Percentiles rank a stretch among this genome's conserved stretches.
phyloP scores from a whole-genome alignment of 805 yeast genomes.

The Candida namnaoensis region DNA sequence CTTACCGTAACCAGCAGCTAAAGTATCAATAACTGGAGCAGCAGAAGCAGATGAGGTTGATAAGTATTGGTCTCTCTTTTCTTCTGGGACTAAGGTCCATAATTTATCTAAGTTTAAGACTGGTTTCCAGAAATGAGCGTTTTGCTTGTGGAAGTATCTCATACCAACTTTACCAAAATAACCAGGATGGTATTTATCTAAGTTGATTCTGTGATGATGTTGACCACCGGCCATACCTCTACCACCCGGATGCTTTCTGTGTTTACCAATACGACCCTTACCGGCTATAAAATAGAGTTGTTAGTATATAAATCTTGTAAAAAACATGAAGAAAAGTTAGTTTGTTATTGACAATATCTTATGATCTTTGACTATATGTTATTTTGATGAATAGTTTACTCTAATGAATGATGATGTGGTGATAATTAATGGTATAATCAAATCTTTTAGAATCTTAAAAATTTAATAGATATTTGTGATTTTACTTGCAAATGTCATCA shows the following conservation, averaged over 20 bases:
- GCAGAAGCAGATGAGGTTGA: constrained; percentile 75
- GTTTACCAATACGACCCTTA: constrained; percentile 99
- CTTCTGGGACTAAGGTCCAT: constrained; percentile 94
- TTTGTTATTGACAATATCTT: no score
- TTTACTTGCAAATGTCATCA: no score
- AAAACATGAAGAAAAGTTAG: no score
- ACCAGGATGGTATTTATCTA: constrained; percentile 99
- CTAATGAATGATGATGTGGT: no score
- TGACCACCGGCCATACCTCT: constrained; percentile 99
- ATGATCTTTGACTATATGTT: no score
- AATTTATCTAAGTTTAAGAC: constrained; percentile 96
- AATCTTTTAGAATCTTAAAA: no score
- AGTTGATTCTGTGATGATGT: constrained; percentile 99
- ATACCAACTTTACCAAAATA: constrained; percentile 99
- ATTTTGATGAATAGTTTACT: no score
- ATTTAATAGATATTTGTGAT: no score
- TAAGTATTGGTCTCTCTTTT: constrained; percentile 90
- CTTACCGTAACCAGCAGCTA: constrained; percentile 99
- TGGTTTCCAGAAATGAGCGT: constrained; percentile 95
- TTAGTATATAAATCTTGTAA: constrained; percentile 12
- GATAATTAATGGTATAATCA: no score
- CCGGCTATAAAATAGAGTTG: constrained; percentile 61
- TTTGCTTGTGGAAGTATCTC: constrained; percentile 98
- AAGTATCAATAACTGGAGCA: constrained; percentile 99
- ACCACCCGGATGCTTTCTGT: constrained; percentile 99